A percentile compares a stretch with the other conserved stretches of the same genome.
Evolutionary conservation across 768 basidiomycete genomes (phyloP).

Genomic region (Mycena crocata): DNA sequence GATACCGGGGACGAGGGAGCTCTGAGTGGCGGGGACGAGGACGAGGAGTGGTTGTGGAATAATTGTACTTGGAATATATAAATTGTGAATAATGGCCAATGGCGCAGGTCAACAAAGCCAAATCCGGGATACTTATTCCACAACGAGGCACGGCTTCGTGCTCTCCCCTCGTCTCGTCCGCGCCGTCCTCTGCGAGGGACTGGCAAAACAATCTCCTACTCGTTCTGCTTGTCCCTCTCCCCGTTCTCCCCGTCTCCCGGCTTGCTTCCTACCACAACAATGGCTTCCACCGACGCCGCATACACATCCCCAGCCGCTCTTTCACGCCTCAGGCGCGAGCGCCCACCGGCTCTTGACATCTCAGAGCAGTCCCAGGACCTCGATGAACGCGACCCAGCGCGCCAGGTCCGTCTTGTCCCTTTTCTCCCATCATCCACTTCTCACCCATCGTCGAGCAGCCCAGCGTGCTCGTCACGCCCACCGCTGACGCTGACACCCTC

Average conservation of each 20-base stretch:
- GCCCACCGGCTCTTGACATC: constrained; percentile 65
- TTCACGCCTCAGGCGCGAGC: constrained; percentile 57
- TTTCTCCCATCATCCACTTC: constrained; percentile 35
- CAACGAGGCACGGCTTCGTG: neutral
- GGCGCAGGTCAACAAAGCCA: too few relatives aligned
- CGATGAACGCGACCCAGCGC: constrained; percentile 47
- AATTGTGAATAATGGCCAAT: too few relatives aligned
- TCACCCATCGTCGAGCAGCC: constrained; percentile 49
- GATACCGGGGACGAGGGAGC: constrained; percentile 29
- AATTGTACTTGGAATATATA: neutral
- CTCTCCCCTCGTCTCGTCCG: constrained; percentile 5
- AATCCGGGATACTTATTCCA: too few relatives aligned
- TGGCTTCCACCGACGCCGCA: constrained; percentile 20
- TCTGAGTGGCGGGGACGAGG: constrained; percentile 30
- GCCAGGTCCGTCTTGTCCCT: constrained; percentile 47
- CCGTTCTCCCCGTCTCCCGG: constrained; percentile 38
- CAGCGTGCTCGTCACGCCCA: constrained; percentile 59
- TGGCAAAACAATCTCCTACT: constrained; percentile 40
- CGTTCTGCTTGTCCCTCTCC: constrained; percentile 39
- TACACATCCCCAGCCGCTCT: constrained; percentile 3
- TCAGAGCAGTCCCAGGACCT: constrained; percentile 36
- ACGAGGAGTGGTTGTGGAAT: constrained; percentile 7
- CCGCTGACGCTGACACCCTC: constrained; percentile 50
- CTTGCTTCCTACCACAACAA: constrained; percentile 13
- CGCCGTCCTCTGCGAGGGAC: constrained; percentile 36